Percentiles rank a stretch among this genome's conserved stretches.
phyloP scores from a whole-genome alignment of 2,329 filamentous ascomycete genomes.

The Colletotrichum incanum region DNA sequence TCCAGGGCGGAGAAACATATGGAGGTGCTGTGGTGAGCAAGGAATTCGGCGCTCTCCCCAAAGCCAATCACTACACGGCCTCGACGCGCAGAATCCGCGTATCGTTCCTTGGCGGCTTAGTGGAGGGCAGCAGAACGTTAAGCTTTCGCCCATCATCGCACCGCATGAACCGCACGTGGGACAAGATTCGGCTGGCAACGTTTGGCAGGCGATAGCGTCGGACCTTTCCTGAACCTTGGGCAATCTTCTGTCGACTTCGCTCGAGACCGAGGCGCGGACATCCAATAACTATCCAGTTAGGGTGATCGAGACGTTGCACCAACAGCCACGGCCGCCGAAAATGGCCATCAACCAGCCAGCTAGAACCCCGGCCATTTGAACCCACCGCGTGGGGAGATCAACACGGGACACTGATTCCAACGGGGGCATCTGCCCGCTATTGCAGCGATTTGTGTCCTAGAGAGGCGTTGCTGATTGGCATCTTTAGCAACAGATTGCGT shows the following conservation, averaged over 20 bases:
- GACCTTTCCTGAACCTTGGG: slow-evolving; percentile 6
- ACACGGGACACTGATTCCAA: slow-evolving; percentile 23
- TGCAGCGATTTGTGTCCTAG: slow-evolving; percentile 4
- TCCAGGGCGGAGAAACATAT: not conserved
- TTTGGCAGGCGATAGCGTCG: slow-evolving; percentile 12
- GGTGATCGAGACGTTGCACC: not conserved
- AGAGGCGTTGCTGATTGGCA: slow-evolving; percentile 6
- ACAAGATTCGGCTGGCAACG: slow-evolving; percentile 2
- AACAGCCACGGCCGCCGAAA: not conserved
- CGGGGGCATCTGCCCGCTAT: slow-evolving; percentile 13
- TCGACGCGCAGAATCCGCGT: not conserved
- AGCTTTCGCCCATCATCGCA: slow-evolving; percentile 17
- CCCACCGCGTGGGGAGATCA: slow-evolving; percentile 37
- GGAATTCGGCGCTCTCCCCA: slow-evolving; percentile 34
- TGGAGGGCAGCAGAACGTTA: not conserved
- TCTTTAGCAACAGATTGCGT: slow-evolving; percentile 35
- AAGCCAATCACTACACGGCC: not conserved
- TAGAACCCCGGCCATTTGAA: slow-evolving; percentile 10
- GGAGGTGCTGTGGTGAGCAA: slow-evolving; percentile 12
- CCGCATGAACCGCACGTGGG: slow-evolving; percentile 17
- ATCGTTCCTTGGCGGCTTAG: not conserved
- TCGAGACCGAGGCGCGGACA: not conserved
- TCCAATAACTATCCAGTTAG: no score
- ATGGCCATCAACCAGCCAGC: not conserved
- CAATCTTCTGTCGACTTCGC: slow-evolving; percentile 16